Percentiles rank a stretch among this genome's conserved stretches.
These are phyloP conservation scores for Leccinum variabile DNA, from an alignment of 1,284 basidiomycete species.

Conservation along the genomic window DNA sequence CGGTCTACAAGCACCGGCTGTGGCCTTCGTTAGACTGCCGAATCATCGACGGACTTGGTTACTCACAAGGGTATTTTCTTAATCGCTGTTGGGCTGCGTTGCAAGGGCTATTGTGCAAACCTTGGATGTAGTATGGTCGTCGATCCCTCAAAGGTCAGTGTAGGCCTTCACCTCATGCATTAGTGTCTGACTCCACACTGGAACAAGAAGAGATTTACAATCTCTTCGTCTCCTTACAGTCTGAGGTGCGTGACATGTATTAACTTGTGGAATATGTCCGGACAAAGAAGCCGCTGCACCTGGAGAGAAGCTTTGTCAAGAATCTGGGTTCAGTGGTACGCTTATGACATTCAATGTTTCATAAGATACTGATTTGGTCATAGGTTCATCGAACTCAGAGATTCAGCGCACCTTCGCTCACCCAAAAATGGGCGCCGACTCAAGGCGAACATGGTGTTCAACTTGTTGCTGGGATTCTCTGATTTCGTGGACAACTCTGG, in stretches of 20 bases:
- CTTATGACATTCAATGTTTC: constrained; percentile 8
- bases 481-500: constrained; percentile 77
- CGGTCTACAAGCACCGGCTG: constrained; percentile 80
- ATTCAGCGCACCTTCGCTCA: constrained; percentile 81
- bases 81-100: constrained; percentile 86
- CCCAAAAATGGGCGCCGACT: constrained; percentile 77
- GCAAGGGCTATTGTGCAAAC: constrained; percentile 92
- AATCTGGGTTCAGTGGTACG: constrained; percentile 87
- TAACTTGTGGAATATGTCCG: constrained; percentile 70
- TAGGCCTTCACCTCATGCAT: neutral
- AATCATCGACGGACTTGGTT: constrained; percentile 82
- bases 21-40: constrained; percentile 84
- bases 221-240: constrained; percentile 77
- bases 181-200: constrained; percentile 40
- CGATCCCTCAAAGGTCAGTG: constrained; percentile 80
- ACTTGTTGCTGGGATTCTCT: constrained; percentile 82
- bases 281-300: constrained; percentile 69
- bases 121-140: constrained; percentile 94
- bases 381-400: constrained; percentile 93
- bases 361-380: constrained; percentile 6
- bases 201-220: constrained; percentile 88
- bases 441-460: constrained; percentile 83
- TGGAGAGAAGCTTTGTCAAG: constrained; percentile 87
- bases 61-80: constrained; percentile 91
- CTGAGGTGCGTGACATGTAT: constrained; percentile 82